Percentiles rank a stretch among this genome's conserved stretches.
Conservation (phyloP, 768 basidiomycete species). For the Gymnopilus dilepis region DNA sequence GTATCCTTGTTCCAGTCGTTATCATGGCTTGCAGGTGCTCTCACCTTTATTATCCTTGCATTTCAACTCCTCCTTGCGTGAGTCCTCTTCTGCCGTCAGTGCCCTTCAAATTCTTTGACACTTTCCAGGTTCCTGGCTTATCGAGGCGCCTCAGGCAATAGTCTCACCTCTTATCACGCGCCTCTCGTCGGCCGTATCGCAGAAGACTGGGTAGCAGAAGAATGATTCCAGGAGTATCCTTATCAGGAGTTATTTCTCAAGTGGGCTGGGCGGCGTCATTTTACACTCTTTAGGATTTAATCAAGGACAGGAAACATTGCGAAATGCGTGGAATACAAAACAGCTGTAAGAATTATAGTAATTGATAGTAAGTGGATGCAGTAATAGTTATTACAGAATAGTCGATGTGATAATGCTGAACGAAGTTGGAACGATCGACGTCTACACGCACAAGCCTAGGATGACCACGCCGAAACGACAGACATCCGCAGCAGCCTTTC, state of each 20-base stretch:
- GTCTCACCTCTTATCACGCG: conserved; percentile 60
- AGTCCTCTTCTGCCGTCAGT: no score
- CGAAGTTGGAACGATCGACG: conserved; percentile 26
- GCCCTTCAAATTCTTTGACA: no score
- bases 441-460: conserved; percentile 37
- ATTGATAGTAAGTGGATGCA: conserved; percentile 29
- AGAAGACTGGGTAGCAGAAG: conserved; percentile 59
- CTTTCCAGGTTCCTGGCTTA: conserved; percentile 52
- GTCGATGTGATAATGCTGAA: conserved; percentile 24
- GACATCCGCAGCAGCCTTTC: conserved; percentile 28
- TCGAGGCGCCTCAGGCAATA: conserved; percentile 54
- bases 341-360: conserved; percentile 26
- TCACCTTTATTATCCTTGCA: conserved; percentile 44
- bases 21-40: conserved; percentile 46
- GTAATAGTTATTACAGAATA: conserved; percentile 37
- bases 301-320: conserved; percentile 15
- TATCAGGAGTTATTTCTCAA: no score
- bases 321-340: conserved; percentile 31
- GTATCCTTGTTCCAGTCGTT: conserved; percentile 56
- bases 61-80: conserved; percentile 60
- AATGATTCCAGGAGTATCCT: conserved; percentile 3
- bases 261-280: conserved; percentile 33
- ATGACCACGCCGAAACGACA: conserved; percentile 34
- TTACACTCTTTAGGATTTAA: not conserved
- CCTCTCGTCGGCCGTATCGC: conserved; percentile 70